phyloP scores from a whole-genome alignment of 192 early-diverging fungal species.

The Geranomyces variabilis region DNA sequence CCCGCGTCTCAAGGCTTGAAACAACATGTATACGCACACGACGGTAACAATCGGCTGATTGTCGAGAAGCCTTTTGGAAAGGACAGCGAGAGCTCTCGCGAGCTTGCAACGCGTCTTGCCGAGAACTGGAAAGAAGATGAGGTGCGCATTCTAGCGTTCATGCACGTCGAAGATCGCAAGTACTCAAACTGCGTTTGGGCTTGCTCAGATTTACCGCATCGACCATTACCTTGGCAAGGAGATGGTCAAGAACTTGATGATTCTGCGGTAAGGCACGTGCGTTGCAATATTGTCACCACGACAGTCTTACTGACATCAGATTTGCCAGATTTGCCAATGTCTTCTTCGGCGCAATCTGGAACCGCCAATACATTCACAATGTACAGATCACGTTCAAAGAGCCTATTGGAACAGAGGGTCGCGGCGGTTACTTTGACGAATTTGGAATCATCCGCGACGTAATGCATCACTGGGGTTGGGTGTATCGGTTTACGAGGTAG shows the following conservation, averaged over 20 bases:
- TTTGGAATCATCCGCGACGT: conserved; percentile 81
- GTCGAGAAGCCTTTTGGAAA: conserved; percentile 99
- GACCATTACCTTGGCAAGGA: conserved; percentile 95
- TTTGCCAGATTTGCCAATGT: conserved; percentile 60
- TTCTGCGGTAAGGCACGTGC: conserved; percentile 54
- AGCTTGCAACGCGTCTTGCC: conserved; percentile 72
- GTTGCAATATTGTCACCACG: too few species aligned
- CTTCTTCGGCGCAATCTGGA: conserved; percentile 79
- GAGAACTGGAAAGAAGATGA: conserved; percentile 85
- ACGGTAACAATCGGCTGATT: conserved; percentile 80
- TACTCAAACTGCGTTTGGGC: too few species aligned
- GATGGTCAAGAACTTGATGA: conserved; percentile 86
- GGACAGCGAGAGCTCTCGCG: conserved; percentile 81
- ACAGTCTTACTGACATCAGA: too few species aligned
- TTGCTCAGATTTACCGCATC: background rate
- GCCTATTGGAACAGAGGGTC: conserved; percentile 85
- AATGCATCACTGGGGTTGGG: too few species aligned
- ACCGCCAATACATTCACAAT: conserved; percentile 73
- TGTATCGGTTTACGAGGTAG: too few species aligned
- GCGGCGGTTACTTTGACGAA: conserved; percentile 93
- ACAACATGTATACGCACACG: conserved; percentile 64
- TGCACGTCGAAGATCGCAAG: too few species aligned
- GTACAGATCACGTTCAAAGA: conserved; percentile 92
- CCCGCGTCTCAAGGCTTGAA: conserved; percentile 77
- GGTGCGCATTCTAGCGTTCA: conserved; percentile 39